Evolutionary conservation across 2,329 filamentous ascomycete genomes (phyloP).

Genomic region (Pseudocercospora musae): DNA sequence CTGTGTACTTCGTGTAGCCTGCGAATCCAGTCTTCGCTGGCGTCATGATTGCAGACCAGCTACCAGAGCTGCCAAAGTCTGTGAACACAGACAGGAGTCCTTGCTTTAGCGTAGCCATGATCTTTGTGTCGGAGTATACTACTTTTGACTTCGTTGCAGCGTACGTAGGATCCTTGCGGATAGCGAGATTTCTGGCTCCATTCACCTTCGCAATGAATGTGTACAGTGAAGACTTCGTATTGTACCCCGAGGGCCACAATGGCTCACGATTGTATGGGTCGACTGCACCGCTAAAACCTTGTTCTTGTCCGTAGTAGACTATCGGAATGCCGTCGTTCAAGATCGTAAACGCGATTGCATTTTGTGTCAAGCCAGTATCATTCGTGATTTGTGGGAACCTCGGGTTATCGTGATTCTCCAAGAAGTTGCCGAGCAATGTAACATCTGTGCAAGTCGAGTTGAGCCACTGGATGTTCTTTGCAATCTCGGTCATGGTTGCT

Average conservation of each 20-base stretch:
- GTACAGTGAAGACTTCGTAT: conserved; percentile 38
- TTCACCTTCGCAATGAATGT: conserved; percentile 46
- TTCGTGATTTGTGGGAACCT: conserved; percentile 45
- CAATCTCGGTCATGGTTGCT: conserved; percentile 38
- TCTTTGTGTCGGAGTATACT: conserved; percentile 24
- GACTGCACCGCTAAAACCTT: conserved; percentile 46
- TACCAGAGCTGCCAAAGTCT: conserved; percentile 9
- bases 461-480: conserved; percentile 30
- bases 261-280: conserved; percentile 39
- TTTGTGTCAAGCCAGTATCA: conserved; percentile 56
- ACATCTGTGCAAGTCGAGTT: conserved; percentile 34
- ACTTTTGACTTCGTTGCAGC: conserved; percentile 38
- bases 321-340: conserved; percentile 60
- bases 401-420: conserved; percentile 38
- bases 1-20: conserved; percentile 26
- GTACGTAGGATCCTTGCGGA: conserved; percentile 38
- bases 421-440: conserved; percentile 38
- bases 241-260: conserved; percentile 39
- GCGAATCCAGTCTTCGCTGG: conserved; percentile 12
- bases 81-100: conserved; percentile 21
- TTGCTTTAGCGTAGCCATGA: conserved; percentile 18
- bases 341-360: conserved; percentile 58
- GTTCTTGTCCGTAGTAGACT: conserved; percentile 63
- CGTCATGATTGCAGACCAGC: conserved; percentile 6
- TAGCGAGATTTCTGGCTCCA: conserved; percentile 46